These are phyloP conservation scores for Lasiodiplodia sp. DNA, from an alignment of 2,329 filamentous ascomycete genomes.

Conservation along the genomic window DNA sequence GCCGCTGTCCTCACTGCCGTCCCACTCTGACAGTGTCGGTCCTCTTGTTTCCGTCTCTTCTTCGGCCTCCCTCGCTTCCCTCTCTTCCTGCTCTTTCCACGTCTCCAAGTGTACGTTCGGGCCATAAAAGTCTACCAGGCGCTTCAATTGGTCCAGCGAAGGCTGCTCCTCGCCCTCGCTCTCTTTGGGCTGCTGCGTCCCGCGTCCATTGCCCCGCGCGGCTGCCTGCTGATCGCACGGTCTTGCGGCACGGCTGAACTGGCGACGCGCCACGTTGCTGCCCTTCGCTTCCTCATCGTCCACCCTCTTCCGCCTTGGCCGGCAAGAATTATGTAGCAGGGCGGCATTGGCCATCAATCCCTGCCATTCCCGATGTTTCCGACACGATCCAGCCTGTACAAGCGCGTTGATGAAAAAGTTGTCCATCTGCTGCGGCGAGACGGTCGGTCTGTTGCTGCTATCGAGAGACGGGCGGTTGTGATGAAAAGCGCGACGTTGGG, in stretches of 20 bases:
- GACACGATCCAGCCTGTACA: conserved; percentile 60
- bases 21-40: conserved; percentile 43
- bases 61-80: conserved; percentile 37
- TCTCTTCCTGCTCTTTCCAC: conserved; percentile 41
- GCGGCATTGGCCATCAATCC: not conserved
- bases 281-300: not conserved
- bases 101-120: conserved; percentile 1
- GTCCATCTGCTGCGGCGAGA: conserved; percentile 51
- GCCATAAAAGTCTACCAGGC: conserved; percentile 18
- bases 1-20: conserved; percentile 29
- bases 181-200: conserved; percentile 1
- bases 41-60: conserved; percentile 32
- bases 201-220: not conserved
- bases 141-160: conserved; percentile 4
- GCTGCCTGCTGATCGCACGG: not conserved
- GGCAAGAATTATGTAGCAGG: conserved; percentile 31
- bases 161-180: conserved; percentile 13
- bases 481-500: conserved; percentile 34
- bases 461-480: conserved; percentile 16
- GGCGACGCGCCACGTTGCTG: not conserved
- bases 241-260: conserved; percentile 28
- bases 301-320: conserved; percentile 35
- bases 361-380: conserved; percentile 49
- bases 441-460: conserved; percentile 31
- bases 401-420: conserved; percentile 62